phyloP scores from a whole-genome alignment of 257 asterid species.

The Salvia miltiorrhiza region DNA sequence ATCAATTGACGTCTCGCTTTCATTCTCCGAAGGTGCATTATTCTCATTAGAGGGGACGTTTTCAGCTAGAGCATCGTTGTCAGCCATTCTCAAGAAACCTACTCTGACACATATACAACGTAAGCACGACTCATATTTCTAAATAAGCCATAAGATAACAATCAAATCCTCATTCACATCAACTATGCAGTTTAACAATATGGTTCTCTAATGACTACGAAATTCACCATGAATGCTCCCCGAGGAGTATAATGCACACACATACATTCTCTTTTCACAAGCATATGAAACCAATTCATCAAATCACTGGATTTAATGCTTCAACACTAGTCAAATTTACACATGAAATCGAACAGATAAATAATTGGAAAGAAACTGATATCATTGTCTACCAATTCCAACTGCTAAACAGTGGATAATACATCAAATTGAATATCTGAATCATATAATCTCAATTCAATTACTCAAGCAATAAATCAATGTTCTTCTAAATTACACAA shows the following conservation, averaged over 20 bases:
- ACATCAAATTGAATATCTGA: not conserved
- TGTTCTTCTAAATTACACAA: not conserved
- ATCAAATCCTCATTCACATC: not conserved
- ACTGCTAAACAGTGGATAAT: not conserved
- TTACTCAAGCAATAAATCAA: not conserved
- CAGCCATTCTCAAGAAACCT: conserved; percentile 43
- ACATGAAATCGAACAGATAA: not conserved
- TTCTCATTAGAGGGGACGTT: conserved; percentile 35
- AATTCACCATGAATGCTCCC: not conserved
- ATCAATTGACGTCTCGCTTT: conserved; percentile 45
- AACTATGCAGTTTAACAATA: not conserved
- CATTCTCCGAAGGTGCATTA: conserved; percentile 36
- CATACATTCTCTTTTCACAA: too few species aligned
- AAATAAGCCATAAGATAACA: not conserved
- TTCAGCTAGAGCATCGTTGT: conserved; percentile 36
- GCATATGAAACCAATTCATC: conserved; percentile 3
- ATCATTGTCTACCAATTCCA: not conserved
- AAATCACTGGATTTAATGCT: not conserved
- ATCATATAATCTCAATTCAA: conserved; percentile 1
- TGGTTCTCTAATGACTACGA: not conserved
- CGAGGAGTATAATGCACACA: conserved; percentile 7
- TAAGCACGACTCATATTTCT: conserved; percentile 8
- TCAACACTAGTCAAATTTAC: not conserved
- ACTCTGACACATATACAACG: conserved; percentile 9
- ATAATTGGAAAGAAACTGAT: not conserved